phyloP scores from a whole-genome alignment of 257 asterid species.

The Penstemon eatonii region DNA sequence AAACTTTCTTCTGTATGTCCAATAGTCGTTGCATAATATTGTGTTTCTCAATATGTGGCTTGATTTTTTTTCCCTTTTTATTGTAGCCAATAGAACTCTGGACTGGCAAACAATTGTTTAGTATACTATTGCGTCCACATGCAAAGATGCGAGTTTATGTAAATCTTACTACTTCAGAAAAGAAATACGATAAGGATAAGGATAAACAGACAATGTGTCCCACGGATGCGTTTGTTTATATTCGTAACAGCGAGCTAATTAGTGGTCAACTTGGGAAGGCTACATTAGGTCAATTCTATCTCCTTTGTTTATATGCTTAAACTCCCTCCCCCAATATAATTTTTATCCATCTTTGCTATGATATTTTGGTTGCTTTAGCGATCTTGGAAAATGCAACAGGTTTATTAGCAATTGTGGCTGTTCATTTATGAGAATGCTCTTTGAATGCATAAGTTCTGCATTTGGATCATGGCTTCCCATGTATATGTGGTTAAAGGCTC shows the following conservation, averaged over 20 bases:
- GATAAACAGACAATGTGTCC: constrained; percentile 73
- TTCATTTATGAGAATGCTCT: neutral
- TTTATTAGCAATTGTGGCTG: constrained; percentile 7
- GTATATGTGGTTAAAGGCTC: neutral
- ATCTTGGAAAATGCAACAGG: constrained; percentile 11
- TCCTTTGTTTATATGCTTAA: neutral
- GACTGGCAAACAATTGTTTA: constrained; percentile 93
- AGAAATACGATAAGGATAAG: constrained; percentile 44
- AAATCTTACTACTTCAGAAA: constrained; percentile 83
- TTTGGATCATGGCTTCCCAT: neutral
- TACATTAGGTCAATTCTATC: constrained; percentile 69
- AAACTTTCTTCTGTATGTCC: constrained; percentile 11
- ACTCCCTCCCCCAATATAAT: neutral
- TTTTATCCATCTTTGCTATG: neutral
- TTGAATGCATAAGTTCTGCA: constrained; percentile 17
- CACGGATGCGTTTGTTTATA: constrained; percentile 81
- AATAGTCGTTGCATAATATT: constrained; percentile 3
- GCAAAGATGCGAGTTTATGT: constrained; percentile 74
- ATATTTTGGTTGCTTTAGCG: neutral
- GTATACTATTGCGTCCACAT: constrained; percentile 74
- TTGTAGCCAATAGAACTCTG: constrained; percentile 93
- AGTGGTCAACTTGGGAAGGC: constrained; percentile 98
- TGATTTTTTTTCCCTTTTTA: constrained; percentile 17
- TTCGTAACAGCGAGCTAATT: constrained; percentile 91
- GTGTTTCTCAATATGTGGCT: constrained; percentile 15